Base-by-base conservation (phyloP, 768 basidiomycete species). In the Podaxis sp. region DNA sequence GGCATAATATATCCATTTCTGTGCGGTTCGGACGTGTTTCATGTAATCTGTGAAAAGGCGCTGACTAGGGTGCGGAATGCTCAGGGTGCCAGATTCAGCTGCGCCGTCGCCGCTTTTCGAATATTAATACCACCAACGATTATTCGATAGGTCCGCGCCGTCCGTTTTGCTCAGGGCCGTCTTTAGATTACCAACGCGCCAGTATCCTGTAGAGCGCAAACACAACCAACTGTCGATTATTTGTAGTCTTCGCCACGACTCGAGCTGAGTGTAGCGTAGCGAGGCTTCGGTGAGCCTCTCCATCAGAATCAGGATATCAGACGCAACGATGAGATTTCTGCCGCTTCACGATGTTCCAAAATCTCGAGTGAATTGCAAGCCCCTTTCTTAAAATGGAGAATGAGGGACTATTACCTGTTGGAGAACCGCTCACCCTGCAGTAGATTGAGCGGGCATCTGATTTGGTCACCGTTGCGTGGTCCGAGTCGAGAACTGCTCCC, bases 1-100 rank as follows among this genome's bases (percentile, higher is more conserved):
- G 63, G 68, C 67, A 68, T 63, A 73, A 73, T 73, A 66, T 73
- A 73, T 66, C 72, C 70, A 64, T 70, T 70, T 62, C 46, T 52
- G 69, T 67, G 54, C 57, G 63, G 49, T 63, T 70, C 65, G 68
- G 68, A 60, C 64, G 67, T 60, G 65, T 66, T 64, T 59, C 60
- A 60, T 52, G 59, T 48, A 33, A 46, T 49, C 53, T 63, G 30
- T 61, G 44, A 33, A 24, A 19, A 15, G 42, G 49, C 40, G 22
- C 58, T 56, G 42, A 61, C 52, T 42, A 42, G 61, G 64, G 63
- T 56, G 63, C 64, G 56, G 38, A 51, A 24, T 48, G 55, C 52
- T 7, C 28, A 38, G 24, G 36, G 40, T 65, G 52, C 53, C 58
- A 64, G 46, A 55, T 59, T 53, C 57, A 51, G 48, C 40, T 59